Evolutionary conservation across 257 asterid species (phyloP), one percentile per base, ranked within the genome.

Genomic region (Gynochthodes officinalis): DNA sequence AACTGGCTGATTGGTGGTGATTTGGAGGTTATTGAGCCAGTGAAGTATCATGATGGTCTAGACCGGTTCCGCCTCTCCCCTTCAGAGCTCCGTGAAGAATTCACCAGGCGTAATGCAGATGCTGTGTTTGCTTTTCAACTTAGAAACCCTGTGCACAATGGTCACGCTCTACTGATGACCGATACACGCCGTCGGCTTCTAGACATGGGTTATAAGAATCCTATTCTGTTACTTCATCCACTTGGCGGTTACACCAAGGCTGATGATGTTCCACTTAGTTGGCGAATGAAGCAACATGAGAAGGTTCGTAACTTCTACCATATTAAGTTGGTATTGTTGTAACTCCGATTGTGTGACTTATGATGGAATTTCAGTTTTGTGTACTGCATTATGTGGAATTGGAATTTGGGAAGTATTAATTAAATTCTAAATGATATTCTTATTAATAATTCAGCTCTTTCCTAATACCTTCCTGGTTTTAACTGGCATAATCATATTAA

Each of bases 211-310:
- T 93, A 89, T 73, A 82, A 86, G 81, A 93, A 93, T 73, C 98
- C 98, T 2, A 72, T 93, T 44, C 89, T 93, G 60, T 76, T 93
- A 88, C 96, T 93, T 30, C 85, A 93, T 71, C 98, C 98, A 23
- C 76, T 93, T 69, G 98, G 97, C 6, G 98, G 98, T 43, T 89
- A 79, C 74, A 93, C 98, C n/a, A 93, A 93, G 68, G 98, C 94
- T 3, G 98, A 93, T 66, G 98, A 93, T 73, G 96, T 93, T 64
- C 98, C 97, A 3, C 96, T 93, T 55, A 80, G 82, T 67, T 90
- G 96, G 96, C 88, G 98, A 58, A 93, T 93, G 96, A 90, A 84
- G 87, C 98, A 93, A 62, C 98, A 93, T n/a, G 96, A 90, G 85
- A 93, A 89, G 97, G 98, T 90, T 70, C n/a, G 79, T 67, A 21